Conservation (phyloP, 345 rosid genomes). For the Salix viminalis region DNA sequence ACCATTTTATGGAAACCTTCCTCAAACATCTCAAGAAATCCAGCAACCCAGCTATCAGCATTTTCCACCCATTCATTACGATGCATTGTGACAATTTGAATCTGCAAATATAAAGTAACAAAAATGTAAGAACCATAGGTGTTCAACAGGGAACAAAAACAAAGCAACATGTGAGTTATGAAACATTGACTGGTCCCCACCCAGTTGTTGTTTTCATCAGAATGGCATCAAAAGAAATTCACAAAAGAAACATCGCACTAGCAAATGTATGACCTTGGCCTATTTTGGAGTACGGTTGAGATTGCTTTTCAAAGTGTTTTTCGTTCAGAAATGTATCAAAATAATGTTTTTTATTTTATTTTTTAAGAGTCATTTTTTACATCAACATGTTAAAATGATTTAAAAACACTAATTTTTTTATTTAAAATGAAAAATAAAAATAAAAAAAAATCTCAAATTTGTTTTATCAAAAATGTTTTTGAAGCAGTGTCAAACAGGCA, state of each 20-base stretch:
- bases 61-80: conserved; percentile 96
- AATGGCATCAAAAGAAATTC: neutral
- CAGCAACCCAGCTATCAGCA: conserved; percentile 98
- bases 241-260: neutral
- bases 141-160: too few species aligned
- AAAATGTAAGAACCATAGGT: neutral
- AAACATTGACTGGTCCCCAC: neutral
- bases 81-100: conserved; percentile 73
- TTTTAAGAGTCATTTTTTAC: too few species aligned
- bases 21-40: conserved; percentile 96
- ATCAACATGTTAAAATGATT: too few species aligned
- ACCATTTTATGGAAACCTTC: conserved; percentile 99
- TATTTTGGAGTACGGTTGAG: too few species aligned
- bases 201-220: neutral
- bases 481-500: too few species aligned
- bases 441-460: too few species aligned
- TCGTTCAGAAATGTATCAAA: too few species aligned
- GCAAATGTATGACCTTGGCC: neutral
- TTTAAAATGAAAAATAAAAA: too few species aligned
- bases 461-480: too few species aligned
- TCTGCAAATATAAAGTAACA: conserved; percentile 14
- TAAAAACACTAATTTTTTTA: too few species aligned
- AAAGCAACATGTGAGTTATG: neutral
- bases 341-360: too few species aligned
- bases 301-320: too few species aligned